Percentiles rank a stretch among this genome's conserved stretches.
phyloP scores from a whole-genome alignment of 1,139 yeast genomes.

The Protomyces arabidopsidicola region DNA sequence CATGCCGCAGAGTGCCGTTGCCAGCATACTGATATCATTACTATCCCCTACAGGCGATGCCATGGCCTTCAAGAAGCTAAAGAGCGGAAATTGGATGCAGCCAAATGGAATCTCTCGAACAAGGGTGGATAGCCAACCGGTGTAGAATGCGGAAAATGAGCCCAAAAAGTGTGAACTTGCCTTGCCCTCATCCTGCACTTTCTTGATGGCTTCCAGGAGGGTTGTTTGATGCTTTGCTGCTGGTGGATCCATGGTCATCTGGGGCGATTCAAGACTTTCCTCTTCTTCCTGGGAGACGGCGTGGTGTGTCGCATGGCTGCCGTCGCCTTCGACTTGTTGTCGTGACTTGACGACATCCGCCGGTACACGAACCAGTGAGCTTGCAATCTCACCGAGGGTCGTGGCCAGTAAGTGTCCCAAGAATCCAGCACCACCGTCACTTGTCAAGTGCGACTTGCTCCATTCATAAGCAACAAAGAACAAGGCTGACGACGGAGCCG shows the following conservation, averaged over 20 bases:
- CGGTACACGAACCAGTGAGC: conserved; percentile 91
- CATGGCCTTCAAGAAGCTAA: conserved; percentile 67
- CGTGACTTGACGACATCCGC: conserved; percentile 95
- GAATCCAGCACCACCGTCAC: neutral
- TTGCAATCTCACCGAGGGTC: conserved; percentile 83
- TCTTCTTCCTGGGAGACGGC: neutral
- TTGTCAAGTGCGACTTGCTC: neutral
- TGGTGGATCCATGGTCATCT: neutral
- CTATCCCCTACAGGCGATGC: conserved; percentile 46
- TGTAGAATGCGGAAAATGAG: conserved; percentile 71
- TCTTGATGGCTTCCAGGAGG: conserved; percentile 5
- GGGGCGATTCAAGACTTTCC: neutral
- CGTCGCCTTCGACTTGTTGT: conserved; percentile 47
- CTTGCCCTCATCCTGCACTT: conserved; percentile 16
- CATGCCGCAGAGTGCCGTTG: conserved; percentile 95
- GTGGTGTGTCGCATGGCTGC: conserved; percentile 44
- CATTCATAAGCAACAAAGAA: conserved; percentile 87
- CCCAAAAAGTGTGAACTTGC: neutral
- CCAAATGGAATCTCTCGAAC: conserved; percentile 96
- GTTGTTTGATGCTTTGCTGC: neutral
- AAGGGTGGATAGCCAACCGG: conserved; percentile 91
- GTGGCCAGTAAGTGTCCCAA: conserved; percentile 50
- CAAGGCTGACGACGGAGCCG: conserved; percentile 81
- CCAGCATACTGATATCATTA: conserved; percentile 52
- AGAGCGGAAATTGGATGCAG: conserved; percentile 86